These are phyloP conservation scores for Caloboletus firmus DNA, from an alignment of 1,284 basidiomycete species.

Conservation along the genomic window DNA sequence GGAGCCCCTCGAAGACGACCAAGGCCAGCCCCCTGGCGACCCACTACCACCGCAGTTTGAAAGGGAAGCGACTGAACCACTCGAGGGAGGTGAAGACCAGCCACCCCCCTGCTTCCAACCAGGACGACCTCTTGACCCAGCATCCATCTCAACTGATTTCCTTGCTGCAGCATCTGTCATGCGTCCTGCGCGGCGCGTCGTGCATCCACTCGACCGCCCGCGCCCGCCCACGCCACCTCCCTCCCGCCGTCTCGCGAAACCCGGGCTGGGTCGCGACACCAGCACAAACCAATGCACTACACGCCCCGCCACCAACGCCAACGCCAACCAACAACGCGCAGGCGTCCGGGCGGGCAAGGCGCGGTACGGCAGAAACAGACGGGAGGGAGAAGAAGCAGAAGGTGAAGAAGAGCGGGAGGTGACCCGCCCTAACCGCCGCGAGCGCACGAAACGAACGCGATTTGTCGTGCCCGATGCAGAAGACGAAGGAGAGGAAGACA, in stretches of 20 bases:
- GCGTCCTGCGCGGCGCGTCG: not conserved
- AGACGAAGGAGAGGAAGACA: not conserved
- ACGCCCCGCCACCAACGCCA: not conserved
- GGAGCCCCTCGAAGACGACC: not conserved
- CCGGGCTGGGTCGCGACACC: not conserved
- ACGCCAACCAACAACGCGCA: too few relatives aligned
- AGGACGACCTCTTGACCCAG: not conserved
- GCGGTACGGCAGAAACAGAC: too few relatives aligned
- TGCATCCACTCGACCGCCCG: not conserved
- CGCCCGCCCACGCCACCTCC: constrained; percentile 18
- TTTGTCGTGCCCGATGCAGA: constrained; percentile 11
- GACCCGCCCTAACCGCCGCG: not conserved
- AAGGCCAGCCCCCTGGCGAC: not conserved
- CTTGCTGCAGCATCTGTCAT: not conserved
- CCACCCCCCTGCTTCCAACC: not conserved
- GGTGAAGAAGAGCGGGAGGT: not conserved
- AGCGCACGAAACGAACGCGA: constrained; percentile 12
- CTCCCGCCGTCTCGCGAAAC: constrained; percentile 2
- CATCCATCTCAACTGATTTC: not conserved
- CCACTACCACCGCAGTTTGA: not conserved
- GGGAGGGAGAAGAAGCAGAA: not conserved
- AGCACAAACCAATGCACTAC: not conserved
- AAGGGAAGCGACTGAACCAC: not conserved
- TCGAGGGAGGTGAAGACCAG: constrained; percentile 3
- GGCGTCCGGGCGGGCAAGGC: too few relatives aligned